phyloP scores from a whole-genome alignment of 2,329 filamentous ascomycete genomes.

The Colletotrichum falcatum region DNA sequence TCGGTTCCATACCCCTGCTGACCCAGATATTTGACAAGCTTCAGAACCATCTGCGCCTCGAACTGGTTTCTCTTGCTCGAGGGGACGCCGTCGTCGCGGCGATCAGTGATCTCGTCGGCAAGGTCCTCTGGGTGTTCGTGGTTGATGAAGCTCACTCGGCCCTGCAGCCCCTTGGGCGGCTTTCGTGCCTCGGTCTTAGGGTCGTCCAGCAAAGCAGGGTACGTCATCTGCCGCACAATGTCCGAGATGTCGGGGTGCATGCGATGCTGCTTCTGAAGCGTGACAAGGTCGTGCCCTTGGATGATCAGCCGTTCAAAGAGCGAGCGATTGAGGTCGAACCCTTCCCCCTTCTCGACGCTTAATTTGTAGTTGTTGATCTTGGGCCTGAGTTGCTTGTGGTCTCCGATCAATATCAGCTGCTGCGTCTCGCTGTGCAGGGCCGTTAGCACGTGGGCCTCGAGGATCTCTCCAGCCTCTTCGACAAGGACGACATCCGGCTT shows the following conservation, averaged over 20 bases:
- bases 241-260: slow-evolving; percentile 76
- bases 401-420: slow-evolving; percentile 77
- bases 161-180: slow-evolving; percentile 66
- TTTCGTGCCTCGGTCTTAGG: slow-evolving; percentile 60
- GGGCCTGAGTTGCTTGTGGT: slow-evolving; percentile 78
- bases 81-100: slow-evolving; percentile 60
- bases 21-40: slow-evolving; percentile 72
- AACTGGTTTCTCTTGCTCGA: slow-evolving; percentile 72
- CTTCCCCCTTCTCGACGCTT: slow-evolving; percentile 71
- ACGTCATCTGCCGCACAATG: slow-evolving; percentile 68
- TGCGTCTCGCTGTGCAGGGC: slow-evolving; percentile 67
- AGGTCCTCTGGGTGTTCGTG: slow-evolving; percentile 67
- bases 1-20: slow-evolving; percentile 78
- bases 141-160: slow-evolving; percentile 74
- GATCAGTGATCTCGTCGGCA: slow-evolving; percentile 57
- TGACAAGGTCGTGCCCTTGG: slow-evolving; percentile 64
- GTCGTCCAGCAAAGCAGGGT: slow-evolving; percentile 70
- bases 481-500: slow-evolving; percentile 72
- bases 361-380: slow-evolving; percentile 72
- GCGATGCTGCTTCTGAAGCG: slow-evolving; percentile 72
- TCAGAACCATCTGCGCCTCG: slow-evolving; percentile 75
- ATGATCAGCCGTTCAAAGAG: slow-evolving; percentile 76
- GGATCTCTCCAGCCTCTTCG: slow-evolving; percentile 80
- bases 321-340: slow-evolving; percentile 75
- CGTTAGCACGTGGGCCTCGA: slow-evolving; percentile 75